Conservation (phyloP, 495 filamentous ascomycete species). For the Extremus antarcticus region DNA sequence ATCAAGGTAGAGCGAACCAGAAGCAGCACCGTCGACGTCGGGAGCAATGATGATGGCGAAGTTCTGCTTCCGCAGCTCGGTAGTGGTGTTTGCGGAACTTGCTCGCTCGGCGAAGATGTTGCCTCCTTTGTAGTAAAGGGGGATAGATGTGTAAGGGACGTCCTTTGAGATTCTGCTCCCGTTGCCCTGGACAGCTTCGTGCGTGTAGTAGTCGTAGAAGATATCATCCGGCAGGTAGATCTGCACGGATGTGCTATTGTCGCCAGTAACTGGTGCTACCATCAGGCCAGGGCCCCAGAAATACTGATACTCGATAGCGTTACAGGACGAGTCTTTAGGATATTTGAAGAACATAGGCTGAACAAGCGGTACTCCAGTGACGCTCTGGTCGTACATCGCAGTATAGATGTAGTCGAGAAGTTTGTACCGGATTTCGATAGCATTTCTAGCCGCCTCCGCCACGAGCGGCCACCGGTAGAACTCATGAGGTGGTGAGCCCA, state of each 20-base stretch:
- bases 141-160: conserved; percentile 54
- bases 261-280: conserved; percentile 59
- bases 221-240: conserved; percentile 65
- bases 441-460: conserved; percentile 53
- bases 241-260: conserved; percentile 51
- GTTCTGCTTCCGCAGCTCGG: conserved; percentile 51
- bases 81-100: conserved; percentile 56
- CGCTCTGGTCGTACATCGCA: conserved; percentile 50
- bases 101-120: conserved; percentile 55
- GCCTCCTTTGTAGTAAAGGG: conserved; percentile 61
- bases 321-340: conserved; percentile 53
- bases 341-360: conserved; percentile 64
- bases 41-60: conserved; percentile 65
- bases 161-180: conserved; percentile 43
- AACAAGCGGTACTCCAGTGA: conserved; percentile 56
- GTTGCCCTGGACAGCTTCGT: conserved; percentile 43
- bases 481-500: conserved; percentile 48
- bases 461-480: conserved; percentile 66
- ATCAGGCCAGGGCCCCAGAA: conserved; percentile 63
- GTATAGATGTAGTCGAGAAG: conserved; percentile 81
- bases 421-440: conserved; percentile 64
- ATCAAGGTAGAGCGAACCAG: conserved; percentile 42
- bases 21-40: conserved; percentile 36
- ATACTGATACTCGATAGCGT: conserved; percentile 54
- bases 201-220: conserved; percentile 71